Conservation (phyloP, 2,329 filamentous ascomycete species). For the Decorospora gaudefroyi region DNA sequence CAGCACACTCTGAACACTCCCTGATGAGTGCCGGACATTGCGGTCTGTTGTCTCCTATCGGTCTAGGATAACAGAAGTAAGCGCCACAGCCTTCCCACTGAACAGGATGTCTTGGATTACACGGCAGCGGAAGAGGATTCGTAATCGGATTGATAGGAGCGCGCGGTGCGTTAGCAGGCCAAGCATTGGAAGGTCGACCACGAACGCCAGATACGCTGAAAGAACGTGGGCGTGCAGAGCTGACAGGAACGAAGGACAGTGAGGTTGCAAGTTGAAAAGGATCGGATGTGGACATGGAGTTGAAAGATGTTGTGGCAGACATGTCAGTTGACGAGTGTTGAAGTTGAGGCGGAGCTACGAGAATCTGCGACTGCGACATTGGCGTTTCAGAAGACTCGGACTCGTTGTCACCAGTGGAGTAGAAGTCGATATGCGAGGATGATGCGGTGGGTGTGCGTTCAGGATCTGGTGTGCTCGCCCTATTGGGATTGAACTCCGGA, state of each 20-base stretch:
- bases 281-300: constrained; percentile 30
- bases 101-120: constrained; percentile 49
- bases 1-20: constrained; percentile 48
- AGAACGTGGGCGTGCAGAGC: constrained; percentile 45
- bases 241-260: constrained; percentile 39
- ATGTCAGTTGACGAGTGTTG: constrained; percentile 34
- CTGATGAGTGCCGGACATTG: constrained; percentile 45
- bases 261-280: constrained; percentile 31
- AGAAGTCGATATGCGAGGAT: constrained; percentile 29
- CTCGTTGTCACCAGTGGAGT: constrained; percentile 31
- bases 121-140: constrained; percentile 46
- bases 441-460: constrained; percentile 34
- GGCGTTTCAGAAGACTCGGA: constrained; percentile 36
- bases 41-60: constrained; percentile 46
- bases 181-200: constrained; percentile 36
- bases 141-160: constrained; percentile 34
- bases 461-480: constrained; percentile 25
- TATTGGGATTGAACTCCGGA: constrained; percentile 45
- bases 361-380: constrained; percentile 45
- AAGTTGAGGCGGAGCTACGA: constrained; percentile 28
- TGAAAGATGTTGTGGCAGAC: constrained; percentile 36
- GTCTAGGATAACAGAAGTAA: constrained; percentile 49
- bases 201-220: constrained; percentile 47
- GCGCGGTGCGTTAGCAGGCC: constrained; percentile 33
- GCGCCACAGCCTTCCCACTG: constrained; percentile 52